Evolutionary conservation across 768 basidiomycete species (phyloP), one percentile per base, ranked within the genome.

Genomic region (Lanmaoa pseudosensibilis): DNA sequence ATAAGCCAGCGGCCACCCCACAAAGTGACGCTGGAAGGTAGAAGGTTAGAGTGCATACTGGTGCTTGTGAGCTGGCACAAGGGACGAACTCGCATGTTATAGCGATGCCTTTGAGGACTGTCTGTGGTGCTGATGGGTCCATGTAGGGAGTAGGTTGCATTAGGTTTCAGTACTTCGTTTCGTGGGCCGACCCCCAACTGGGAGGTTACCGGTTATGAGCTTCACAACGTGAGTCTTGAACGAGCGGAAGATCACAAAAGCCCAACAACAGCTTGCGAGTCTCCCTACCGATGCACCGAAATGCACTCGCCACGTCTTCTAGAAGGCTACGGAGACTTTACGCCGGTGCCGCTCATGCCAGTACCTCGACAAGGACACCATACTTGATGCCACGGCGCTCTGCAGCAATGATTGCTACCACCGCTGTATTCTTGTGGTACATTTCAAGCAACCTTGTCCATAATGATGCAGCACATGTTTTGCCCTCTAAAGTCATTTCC

Each of bases 21-120:
- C 86, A 84, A 33, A 80, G 60, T 48, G 77, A 73, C 55, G 87
- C 91, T 93, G 62, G 40, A 43, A 50, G 54, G 59, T 67, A 59
- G 66, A 64, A 68, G 62, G 64, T 70, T 55, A 72, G 56, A 40
- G 65, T 60, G 57, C 38, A 62, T 39, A 56, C 52, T 55, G 27
- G 41, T 47, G 54, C 53, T 40, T 36, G 50, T 33, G 16, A 36
- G 52, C 46, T 43, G 32, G 27, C 37, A 56, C 45, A 56, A 56
- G 62, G 63, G 74, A 87, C 86, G 84, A 83, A 90, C 89, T 87
- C 81, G 88, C 89, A 91, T 85, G 86, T 83, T 73, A 80, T 71
- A 58, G 81, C 65, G 27, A 86, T 83, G 54, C 87, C 86, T 54
- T 80, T 74, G 30, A 78, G 75, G 44, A 90, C 76, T 27, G 79